phyloP scores from a whole-genome alignment of 345 rosid genomes.

The Laguncularia racemosa region DNA sequence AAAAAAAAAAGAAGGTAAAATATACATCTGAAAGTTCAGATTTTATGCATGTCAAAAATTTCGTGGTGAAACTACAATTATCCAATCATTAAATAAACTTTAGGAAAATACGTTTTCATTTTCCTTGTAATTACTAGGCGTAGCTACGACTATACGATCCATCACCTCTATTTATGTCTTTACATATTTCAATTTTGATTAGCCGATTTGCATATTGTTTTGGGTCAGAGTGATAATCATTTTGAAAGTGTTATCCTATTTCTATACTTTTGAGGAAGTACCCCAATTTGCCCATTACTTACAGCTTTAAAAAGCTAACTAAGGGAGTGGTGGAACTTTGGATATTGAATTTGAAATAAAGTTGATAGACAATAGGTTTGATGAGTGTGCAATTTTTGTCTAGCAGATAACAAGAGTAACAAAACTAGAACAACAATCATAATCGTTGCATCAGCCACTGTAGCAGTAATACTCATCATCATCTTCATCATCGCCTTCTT shows the following conservation, averaged over 20 bases:
- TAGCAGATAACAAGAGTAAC: slow-evolving; percentile 7
- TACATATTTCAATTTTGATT: neutral
- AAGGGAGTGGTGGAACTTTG: too few relatives aligned
- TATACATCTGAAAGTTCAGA: too few relatives aligned
- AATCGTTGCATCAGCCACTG: slow-evolving; percentile 8
- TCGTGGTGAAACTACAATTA: neutral
- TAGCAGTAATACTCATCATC: neutral
- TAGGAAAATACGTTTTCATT: neutral
- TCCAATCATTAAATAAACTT: neutral
- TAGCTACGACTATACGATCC: too few relatives aligned
- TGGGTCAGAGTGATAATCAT: too few relatives aligned
- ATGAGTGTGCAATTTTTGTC: neutral
- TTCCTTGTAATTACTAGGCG: neutral
- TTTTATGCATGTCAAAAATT: too few relatives aligned
- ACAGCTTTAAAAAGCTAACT: too few relatives aligned
- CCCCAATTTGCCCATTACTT: too few relatives aligned
- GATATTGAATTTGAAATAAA: too few relatives aligned
- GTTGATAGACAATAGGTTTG: neutral
- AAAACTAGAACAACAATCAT: slow-evolving; percentile 2
- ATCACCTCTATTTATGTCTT: neutral
- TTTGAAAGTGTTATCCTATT: too few relatives aligned
- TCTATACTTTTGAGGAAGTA: too few relatives aligned
- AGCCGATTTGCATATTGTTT: neutral
- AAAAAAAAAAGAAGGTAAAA: too few relatives aligned
- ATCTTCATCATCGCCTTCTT: slow-evolving; percentile 6